Evolutionary conservation across 1,284 basidiomycete species (phyloP).

Genomic region (Ganoderma multipileum): DNA sequence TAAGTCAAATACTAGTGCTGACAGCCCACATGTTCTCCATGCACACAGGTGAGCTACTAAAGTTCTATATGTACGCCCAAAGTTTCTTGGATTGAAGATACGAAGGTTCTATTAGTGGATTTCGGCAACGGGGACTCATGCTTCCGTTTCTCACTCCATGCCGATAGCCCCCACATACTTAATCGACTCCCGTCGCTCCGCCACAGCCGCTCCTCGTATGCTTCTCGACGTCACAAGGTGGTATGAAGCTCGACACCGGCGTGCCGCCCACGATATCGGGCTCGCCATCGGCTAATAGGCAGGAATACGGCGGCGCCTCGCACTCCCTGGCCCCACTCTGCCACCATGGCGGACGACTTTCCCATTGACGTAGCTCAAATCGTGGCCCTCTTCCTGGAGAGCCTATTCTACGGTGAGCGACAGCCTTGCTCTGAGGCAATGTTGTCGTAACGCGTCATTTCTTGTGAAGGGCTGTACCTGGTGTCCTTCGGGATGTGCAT

Average conservation of each 20-base stretch:
- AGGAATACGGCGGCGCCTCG: not conserved
- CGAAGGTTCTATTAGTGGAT: too few species aligned
- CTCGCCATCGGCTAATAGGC: not conserved
- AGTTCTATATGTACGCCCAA: too few species aligned
- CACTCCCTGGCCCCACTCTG: not conserved
- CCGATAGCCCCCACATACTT: too few species aligned
- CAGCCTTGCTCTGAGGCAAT: not conserved
- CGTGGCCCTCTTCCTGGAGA: conserved; percentile 4
- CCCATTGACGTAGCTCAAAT: conserved; percentile 1
- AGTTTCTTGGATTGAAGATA: too few species aligned
- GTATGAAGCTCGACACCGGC: not conserved
- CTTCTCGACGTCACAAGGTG: not conserved
- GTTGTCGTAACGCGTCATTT: not conserved
- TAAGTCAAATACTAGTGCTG: too few species aligned
- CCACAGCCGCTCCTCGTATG: too few species aligned
- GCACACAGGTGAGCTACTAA: too few species aligned
- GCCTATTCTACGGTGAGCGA: not conserved
- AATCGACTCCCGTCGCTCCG: too few species aligned
- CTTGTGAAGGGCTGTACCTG: not conserved
- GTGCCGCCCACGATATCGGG: not conserved
- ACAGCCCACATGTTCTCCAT: too few species aligned
- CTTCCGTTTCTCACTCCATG: too few species aligned
- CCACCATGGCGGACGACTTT: not conserved
- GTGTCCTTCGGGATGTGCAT: conserved; percentile 6
- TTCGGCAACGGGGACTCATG: too few species aligned